Conservation (phyloP, 257 asterid species). For the Oldenlandia corymbosa region DNA sequence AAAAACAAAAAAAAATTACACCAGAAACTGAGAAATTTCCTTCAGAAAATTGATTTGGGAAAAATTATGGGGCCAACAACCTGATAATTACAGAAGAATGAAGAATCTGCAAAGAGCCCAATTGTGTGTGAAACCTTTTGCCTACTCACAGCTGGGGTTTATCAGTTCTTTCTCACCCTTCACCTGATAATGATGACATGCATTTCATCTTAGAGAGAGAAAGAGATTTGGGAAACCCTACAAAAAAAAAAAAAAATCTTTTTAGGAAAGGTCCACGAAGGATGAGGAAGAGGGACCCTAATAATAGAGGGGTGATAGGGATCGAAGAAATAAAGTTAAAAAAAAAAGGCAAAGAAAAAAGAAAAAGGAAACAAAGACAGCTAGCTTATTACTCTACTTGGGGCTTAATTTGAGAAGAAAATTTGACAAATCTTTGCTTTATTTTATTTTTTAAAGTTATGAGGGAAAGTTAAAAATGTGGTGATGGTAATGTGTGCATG, state of each 20-base stretch:
- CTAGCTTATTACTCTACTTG: too few species aligned
- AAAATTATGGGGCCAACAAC: neutral
- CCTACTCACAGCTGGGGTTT: neutral
- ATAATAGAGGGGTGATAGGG: too few species aligned
- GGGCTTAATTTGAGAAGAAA: neutral
- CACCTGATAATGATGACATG: conserved; percentile 8
- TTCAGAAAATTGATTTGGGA: neutral
- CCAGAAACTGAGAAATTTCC: neutral
- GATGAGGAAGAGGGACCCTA: neutral
- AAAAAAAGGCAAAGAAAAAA: neutral
- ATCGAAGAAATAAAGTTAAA: too few species aligned
- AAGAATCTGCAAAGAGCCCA: neutral
- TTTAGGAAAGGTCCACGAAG: conserved; percentile 11
- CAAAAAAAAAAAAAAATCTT: neutral
- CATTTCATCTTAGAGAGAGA: neutral
- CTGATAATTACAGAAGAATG: neutral
- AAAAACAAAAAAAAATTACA: too few species aligned
- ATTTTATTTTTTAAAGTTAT: neutral
- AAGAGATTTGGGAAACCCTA: neutral
- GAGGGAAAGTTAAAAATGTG: neutral
- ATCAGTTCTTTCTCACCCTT: conserved; percentile 5
- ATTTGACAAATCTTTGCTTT: neutral
- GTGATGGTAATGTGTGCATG: conserved; percentile 9
- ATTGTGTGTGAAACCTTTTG: neutral
- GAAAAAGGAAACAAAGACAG: neutral